Evolutionary conservation across 1,284 basidiomycete species (phyloP), one percentile per base, ranked within the genome.

Genomic region (Sporisorium scitamineum): DNA sequence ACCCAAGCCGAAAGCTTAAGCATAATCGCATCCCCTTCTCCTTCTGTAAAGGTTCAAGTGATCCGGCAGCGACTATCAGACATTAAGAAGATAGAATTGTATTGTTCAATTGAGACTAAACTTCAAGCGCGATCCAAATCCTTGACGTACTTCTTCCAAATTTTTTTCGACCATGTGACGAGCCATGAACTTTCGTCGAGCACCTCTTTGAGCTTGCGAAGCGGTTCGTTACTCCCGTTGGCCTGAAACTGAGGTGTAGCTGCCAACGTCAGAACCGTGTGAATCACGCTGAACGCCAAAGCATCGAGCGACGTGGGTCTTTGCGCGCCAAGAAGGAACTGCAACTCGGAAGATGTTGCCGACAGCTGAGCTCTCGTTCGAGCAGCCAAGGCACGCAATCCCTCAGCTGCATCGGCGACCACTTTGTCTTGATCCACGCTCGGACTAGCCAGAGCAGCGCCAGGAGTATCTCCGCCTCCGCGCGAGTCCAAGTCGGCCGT

Each of bases 251-350:
- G 66, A 9, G 73, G 68, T 11, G 70, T 78, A 6, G 72, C 75
- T 16, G 79, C 67, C 5, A 80, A 58, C 9, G 79, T 75, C 11
- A 80, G 50, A 1, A 76, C 41, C 1, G 76, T 80, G 61, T 80
- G 77, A 8, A 80, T 54, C 32, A 72, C 53, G 51, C 77, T 69
- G 56, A 80, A 79, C 9, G 71, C 63, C 39, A 76, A 24, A 13
- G 79, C 79, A 29, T 80, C 79, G 13, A 80, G 59, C 29, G 62
- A 57, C 0, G 69, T 70, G 11, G 76, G 69, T 13, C 39, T 47
- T 10, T 54, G 34, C 3, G 69, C 65, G 24, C 52, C 53, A 10
- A 72, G 48, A 4, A 76, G 27, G 42, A 52, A 63, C 22, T 56
- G 65, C 26, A 50, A 11, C 37, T 66, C 48, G 5, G 31, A 8